These are phyloP conservation scores for Davidsoniella neocaledoniae DNA, from an alignment of 2,329 filamentous ascomycete genomes.

Conservation along the genomic window DNA sequence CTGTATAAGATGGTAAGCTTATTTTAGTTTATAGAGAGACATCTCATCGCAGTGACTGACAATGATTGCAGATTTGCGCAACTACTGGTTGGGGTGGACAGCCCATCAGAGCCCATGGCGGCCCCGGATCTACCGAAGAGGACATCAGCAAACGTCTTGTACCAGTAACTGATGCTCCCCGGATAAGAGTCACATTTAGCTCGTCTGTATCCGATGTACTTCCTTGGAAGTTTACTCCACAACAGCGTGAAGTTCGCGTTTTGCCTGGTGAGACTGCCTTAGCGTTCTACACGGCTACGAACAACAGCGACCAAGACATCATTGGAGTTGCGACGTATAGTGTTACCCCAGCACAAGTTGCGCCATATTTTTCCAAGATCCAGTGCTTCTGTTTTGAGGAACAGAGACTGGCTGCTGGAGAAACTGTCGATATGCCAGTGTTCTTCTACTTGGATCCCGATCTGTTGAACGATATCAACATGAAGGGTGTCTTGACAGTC, in stretches of 20 bases:
- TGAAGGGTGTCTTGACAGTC: constrained; percentile 87
- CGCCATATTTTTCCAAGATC: constrained; percentile 97
- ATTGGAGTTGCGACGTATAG: constrained; percentile 97
- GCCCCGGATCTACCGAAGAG: constrained; percentile 29
- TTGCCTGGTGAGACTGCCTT: constrained; percentile 91
- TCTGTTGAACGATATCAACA: constrained; percentile 77
- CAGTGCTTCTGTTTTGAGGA: constrained; percentile 99
- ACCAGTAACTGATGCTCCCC: constrained; percentile 64
- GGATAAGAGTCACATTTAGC: constrained; percentile 90
- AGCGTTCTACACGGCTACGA: constrained; percentile 95
- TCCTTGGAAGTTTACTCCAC: constrained; percentile 92
- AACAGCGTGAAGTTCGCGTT: constrained; percentile 91
- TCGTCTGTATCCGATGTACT: constrained; percentile 88
- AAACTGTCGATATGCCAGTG: constrained; percentile 98
- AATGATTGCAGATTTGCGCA: constrained; percentile 49
- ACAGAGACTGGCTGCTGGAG: constrained; percentile 82
- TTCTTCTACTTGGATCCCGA: constrained; percentile 99
- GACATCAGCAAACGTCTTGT: constrained; percentile 63
- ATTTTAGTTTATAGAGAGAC: not conserved
- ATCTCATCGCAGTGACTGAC: no score
- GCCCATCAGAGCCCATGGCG: constrained; percentile 62
- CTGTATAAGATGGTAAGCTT: constrained; percentile 64
- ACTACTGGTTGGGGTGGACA: constrained; percentile 86
- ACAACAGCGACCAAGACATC: constrained; percentile 77
- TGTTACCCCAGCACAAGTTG: constrained; percentile 87